These are phyloP conservation scores for Gymnopilus dilepis DNA, from an alignment of 768 basidiomycete species.

Conservation along the genomic window DNA sequence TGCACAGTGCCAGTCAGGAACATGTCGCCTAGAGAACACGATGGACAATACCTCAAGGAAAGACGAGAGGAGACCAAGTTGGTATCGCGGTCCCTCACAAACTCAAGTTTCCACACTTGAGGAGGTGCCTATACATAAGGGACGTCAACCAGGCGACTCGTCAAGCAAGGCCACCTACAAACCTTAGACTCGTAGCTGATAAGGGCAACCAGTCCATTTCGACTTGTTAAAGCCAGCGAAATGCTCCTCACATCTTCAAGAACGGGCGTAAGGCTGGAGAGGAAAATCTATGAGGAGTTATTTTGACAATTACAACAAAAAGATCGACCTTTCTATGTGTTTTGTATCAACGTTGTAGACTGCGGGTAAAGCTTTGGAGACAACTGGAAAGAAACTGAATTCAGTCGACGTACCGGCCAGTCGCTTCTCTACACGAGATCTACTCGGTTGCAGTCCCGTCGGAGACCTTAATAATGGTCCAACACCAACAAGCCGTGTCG, in stretches of 20 bases:
- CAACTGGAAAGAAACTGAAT: too few relatives aligned
- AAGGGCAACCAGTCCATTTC: constrained; percentile 60
- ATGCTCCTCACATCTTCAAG: constrained; percentile 77
- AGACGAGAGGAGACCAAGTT: constrained; percentile 41
- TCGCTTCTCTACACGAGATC: constrained; percentile 74
- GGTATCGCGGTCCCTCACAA: constrained; percentile 58
- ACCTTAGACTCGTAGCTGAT: constrained; percentile 80
- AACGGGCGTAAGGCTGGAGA: constrained; percentile 67
- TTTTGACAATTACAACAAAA: neutral
- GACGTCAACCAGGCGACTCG: neutral
- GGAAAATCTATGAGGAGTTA: constrained; percentile 8
- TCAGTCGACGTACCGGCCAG: constrained; percentile 59
- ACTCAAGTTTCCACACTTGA: constrained; percentile 76
- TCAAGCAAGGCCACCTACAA: constrained; percentile 6
- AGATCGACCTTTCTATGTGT: constrained; percentile 65
- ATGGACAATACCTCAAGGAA: constrained; percentile 40
- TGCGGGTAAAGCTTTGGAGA: constrained; percentile 32
- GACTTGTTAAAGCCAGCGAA: constrained; percentile 56
- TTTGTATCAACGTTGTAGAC: constrained; percentile 73
- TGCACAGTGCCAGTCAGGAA: constrained; percentile 5
- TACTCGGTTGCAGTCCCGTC: constrained; percentile 68
- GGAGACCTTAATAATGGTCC: constrained; percentile 70
- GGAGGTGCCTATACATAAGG: constrained; percentile 64
- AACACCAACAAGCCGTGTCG: constrained; percentile 66
- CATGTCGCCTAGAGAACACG: neutral